Evolutionary conservation across 768 basidiomycete genomes (phyloP), one percentile per base, ranked within the genome.

Genomic region (Austroboletus festivus): DNA sequence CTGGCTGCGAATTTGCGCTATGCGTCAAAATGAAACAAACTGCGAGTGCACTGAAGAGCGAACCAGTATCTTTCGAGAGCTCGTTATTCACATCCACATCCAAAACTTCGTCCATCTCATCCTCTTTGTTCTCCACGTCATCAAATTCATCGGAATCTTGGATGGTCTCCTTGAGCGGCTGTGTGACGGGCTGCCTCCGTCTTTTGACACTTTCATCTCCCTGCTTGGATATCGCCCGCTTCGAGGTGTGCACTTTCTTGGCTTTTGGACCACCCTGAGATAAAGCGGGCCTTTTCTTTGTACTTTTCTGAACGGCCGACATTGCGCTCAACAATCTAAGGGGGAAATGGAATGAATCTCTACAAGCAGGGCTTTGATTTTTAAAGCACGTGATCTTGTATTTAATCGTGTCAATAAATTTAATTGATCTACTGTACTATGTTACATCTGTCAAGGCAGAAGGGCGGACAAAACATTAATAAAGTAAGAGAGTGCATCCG

Each of bases 161-260:
- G 7, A 68, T 60, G 9, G 56, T 58, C 18, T 69, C 73, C 18
- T 57, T 44, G 35, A 63, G 45, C 2, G 67, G 61, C 24, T 54
- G 67, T 33, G 84, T 85, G 3, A 87, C 75, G 13, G 84, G 84
- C 34, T 68, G 71, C 56, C 78, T 80, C n/a, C 86, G 77, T 64
- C 79, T 82, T 65, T 77, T 78, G 49, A 71, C 67, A 44, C 65
- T 59, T 56, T 74, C 71, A 43, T 62, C 50, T 23, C 37, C 23
- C 4, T 38, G 42, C 50, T 55, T 59, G 34, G 55, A 52, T 40
- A 48, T 52, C 6, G 44, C 30, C 30, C 65, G 49, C 38, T 71
- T 70, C 33, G 75, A 76, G 5, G 75, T 50, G 52, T 77, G 78
- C 1, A 64, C 60, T 62, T 81, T 85, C 69, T 87, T 86, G 20